A percentile compares a stretch with the other conserved stretches of the same genome.
Conservation (phyloP, 116 monocot genomes). For the Phalaenopsis hybrid region DNA sequence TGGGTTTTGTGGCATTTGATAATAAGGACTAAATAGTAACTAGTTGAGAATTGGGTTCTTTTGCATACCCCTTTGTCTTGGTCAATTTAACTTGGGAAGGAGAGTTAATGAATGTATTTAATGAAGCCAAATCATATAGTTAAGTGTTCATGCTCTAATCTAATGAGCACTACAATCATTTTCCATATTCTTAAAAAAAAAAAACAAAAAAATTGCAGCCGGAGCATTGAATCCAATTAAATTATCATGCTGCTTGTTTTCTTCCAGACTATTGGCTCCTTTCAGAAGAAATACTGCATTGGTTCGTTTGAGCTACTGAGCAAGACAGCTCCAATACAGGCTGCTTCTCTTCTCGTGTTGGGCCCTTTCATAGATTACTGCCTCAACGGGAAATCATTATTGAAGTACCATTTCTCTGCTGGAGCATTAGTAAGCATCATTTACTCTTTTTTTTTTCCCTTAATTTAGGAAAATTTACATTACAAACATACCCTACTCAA, state of each 20-base stretch:
- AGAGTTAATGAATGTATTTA: too few species aligned
- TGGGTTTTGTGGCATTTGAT: too few species aligned
- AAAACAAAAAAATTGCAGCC: not conserved
- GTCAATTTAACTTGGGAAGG: too few species aligned
- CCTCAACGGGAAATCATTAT: constrained; percentile 43
- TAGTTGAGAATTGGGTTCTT: too few species aligned
- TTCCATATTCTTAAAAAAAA: not conserved
- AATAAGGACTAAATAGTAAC: too few species aligned
- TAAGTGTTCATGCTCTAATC: not conserved
- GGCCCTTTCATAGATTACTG: constrained; percentile 84
- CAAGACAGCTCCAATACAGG: constrained; percentile 91
- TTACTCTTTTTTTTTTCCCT: not conserved
- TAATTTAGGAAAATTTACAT: too few species aligned
- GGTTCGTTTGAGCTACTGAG: constrained; percentile 95
- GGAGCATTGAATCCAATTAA: not conserved
- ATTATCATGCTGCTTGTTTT: not conserved
- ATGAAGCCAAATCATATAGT: not conserved
- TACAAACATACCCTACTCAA: too few species aligned
- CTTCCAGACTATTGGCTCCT: constrained; percentile 87
- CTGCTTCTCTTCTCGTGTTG: constrained; percentile 65
- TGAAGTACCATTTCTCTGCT: constrained; percentile 56
- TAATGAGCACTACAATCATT: not conserved
- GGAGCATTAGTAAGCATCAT: constrained; percentile 69
- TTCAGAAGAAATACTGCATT: constrained; percentile 87
- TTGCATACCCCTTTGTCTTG: too few species aligned